Percentiles rank a stretch among this genome's conserved stretches.
Conservation (phyloP, 495 filamentous ascomycete genomes). For the Platismatia glauca region DNA sequence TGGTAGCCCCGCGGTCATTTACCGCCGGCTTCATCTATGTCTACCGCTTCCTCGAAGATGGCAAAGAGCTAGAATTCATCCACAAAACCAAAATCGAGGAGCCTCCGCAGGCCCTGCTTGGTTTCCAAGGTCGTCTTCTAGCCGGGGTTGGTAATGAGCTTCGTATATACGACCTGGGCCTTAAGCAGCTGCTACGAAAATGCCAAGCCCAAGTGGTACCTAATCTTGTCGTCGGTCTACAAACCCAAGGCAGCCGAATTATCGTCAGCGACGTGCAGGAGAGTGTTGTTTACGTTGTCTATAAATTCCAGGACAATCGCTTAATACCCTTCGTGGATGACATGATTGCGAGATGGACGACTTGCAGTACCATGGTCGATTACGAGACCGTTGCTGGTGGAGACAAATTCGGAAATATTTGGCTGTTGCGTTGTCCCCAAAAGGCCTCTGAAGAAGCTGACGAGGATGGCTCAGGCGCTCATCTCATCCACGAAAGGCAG, state of each 20-base stretch:
- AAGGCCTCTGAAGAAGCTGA: constrained; percentile 83
- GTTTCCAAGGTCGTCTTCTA: constrained; percentile 84
- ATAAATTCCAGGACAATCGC: constrained; percentile 83
- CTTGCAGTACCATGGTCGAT: constrained; percentile 83
- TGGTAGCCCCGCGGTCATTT: constrained; percentile 62
- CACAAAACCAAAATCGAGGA: constrained; percentile 90
- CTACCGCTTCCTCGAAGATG: constrained; percentile 82
- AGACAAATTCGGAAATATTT: constrained; percentile 96
- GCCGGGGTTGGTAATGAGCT: constrained; percentile 77
- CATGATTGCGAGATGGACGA: constrained; percentile 78
- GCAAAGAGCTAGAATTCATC: constrained; percentile 80
- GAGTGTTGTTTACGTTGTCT: constrained; percentile 82
- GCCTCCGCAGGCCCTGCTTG: constrained; percentile 77
- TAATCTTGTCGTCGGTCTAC: constrained; percentile 74
- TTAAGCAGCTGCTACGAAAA: constrained; percentile 85
- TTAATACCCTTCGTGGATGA: constrained; percentile 92
- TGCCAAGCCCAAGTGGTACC: constrained; percentile 71
- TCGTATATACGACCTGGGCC: constrained; percentile 81
- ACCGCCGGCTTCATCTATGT: constrained; percentile 81
- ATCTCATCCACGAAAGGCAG: constrained; percentile 74
- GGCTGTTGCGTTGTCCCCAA: constrained; percentile 78
- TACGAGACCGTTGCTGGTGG: constrained; percentile 94
- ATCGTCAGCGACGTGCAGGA: constrained; percentile 87
- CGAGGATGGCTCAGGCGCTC: constrained; percentile 83
- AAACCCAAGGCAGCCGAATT: constrained; percentile 87